Base-by-base conservation (phyloP, 805 yeast species). In the Candida andamanensis region DNA sequence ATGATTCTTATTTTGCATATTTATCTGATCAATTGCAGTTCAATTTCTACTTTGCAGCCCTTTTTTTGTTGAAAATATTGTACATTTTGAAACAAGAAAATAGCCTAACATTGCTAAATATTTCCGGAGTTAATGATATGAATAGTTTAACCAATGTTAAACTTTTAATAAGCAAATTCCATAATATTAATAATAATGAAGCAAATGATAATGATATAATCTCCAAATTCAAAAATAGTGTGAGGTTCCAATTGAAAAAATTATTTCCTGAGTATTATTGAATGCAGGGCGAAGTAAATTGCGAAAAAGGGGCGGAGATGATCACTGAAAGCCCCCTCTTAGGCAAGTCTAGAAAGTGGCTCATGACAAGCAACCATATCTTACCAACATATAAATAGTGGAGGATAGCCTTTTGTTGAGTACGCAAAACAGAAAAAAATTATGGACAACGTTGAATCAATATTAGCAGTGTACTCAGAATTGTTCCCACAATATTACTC, bases 11-110 rank as follows among this genome's bases (percentile, higher is more conserved):
- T 45, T 81, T 81, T 55, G 79, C 81, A 0, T 76, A 74, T 45
- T 61, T 81, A n/a, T 76, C 84, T 9, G 87, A 81, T 56, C 85
- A 78, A 54, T 62, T 80, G 26, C 85, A 76, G 47, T 65, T 78
- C 35, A 63, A 66, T 29, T 62, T 72, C 35, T 66, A 66, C 33
- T 71, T 60, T 44, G 53, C 69, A 13, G 63, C 67, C 0, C 36
- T 65, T 4, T 41, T 68, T 11, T 49, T 69, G 29, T 41, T 68
- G 10, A 58, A 54, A 31, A 37, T 53, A 5, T 23, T 55, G 26
- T 24, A 31, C n/a, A 34, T 29, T 23, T 31, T 45, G 5, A 21
- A 26, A 14, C 34, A 20, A 12, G 33, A 25, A 15, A 28, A 36
- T 20, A 26, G 30, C 6, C 28, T 40, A n/a, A 26, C 17, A 4